phyloP scores from a whole-genome alignment of 441 rosid species.

The Pelargonium fulgidum region DNA sequence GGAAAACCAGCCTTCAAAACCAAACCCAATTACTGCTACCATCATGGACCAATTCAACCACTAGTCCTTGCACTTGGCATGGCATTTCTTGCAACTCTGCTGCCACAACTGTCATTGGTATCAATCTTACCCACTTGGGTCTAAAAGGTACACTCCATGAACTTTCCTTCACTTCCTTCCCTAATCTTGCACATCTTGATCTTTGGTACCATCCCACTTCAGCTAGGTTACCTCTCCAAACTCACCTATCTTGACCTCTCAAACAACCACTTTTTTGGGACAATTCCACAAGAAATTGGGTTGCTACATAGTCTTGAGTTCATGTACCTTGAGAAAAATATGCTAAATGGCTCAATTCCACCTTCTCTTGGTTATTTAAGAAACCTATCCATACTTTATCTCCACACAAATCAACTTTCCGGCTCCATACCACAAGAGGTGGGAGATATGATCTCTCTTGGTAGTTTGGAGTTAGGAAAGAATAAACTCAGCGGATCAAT shows the following conservation, averaged over 20 bases:
- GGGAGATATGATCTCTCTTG: too few species aligned
- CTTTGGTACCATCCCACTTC: constrained; percentile 13
- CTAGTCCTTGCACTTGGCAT: constrained; percentile 27
- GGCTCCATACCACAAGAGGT: too few species aligned
- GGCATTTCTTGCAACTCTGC: constrained; percentile 30
- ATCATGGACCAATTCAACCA: not conserved
- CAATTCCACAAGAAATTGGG: constrained; percentile 34
- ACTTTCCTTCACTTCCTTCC: constrained; percentile 27
- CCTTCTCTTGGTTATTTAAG: too few species aligned
- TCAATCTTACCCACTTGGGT: constrained; percentile 28
- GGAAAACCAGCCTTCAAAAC: not conserved
- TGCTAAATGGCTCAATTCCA: constrained; percentile 36
- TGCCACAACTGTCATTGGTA: constrained; percentile 13
- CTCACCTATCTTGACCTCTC: constrained; percentile 35
- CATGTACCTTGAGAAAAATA: constrained; percentile 24
- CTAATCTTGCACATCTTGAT: constrained; percentile 23
- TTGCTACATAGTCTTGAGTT: constrained; percentile 19
- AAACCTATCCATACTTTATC: too few species aligned
- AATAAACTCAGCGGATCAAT: too few species aligned
- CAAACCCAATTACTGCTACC: not conserved
- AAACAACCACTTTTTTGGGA: constrained; percentile 20
- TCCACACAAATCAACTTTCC: not conserved
- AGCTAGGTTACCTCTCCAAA: constrained; percentile 13
- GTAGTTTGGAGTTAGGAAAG: too few species aligned
- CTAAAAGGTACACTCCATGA: constrained; percentile 29